Evolutionary conservation across 2,329 filamentous ascomycete species (phyloP).

Genomic region (Penicillium sp.): DNA sequence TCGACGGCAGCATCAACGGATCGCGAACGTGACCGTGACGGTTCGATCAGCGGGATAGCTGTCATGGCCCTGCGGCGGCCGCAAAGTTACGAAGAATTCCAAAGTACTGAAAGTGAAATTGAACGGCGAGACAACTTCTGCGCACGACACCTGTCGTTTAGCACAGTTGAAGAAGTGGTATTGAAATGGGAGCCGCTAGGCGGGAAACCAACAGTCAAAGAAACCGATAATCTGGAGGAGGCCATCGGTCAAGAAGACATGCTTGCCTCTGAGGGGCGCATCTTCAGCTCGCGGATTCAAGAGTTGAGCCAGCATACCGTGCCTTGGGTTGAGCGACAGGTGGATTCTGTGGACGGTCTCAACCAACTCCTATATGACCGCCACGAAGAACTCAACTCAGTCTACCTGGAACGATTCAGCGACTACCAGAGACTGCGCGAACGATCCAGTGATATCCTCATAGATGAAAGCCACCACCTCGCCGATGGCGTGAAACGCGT

Average conservation of each 20-base stretch:
- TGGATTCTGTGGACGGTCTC: slow-evolving; percentile 53
- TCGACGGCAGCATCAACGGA: slow-evolving; percentile 32
- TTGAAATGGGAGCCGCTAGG: slow-evolving; percentile 35
- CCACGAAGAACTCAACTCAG: slow-evolving; percentile 60
- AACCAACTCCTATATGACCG: slow-evolving; percentile 63
- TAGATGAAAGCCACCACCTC: slow-evolving; percentile 65
- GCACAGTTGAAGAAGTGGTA: slow-evolving; percentile 46
- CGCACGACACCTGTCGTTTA: slow-evolving; percentile 47
- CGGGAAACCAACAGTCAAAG: slow-evolving; percentile 24
- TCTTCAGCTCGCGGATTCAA: slow-evolving; percentile 37
- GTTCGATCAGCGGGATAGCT: slow-evolving; percentile 21
- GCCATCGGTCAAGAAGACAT: slow-evolving; percentile 40
- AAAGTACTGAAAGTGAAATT: slow-evolving; percentile 14
- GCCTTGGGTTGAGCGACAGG: slow-evolving; percentile 45
- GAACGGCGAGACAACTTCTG: slow-evolving; percentile 31
- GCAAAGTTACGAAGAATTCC: slow-evolving; percentile 36
- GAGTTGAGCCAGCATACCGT: slow-evolving; percentile 37
- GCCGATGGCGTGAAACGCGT: slow-evolving; percentile 73
- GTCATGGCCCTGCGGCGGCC: slow-evolving; percentile 36
- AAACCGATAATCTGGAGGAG: slow-evolving; percentile 42
- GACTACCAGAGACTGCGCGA: slow-evolving; percentile 66
- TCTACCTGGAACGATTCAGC: slow-evolving; percentile 70
- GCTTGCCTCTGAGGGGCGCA: slow-evolving; percentile 35
- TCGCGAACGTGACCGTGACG: slow-evolving; percentile 23
- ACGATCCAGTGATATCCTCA: slow-evolving; percentile 65